These are phyloP conservation scores for Hawksworthiomyces lignivorus DNA, from an alignment of 2,329 filamentous ascomycete species.

Conservation along the genomic window DNA sequence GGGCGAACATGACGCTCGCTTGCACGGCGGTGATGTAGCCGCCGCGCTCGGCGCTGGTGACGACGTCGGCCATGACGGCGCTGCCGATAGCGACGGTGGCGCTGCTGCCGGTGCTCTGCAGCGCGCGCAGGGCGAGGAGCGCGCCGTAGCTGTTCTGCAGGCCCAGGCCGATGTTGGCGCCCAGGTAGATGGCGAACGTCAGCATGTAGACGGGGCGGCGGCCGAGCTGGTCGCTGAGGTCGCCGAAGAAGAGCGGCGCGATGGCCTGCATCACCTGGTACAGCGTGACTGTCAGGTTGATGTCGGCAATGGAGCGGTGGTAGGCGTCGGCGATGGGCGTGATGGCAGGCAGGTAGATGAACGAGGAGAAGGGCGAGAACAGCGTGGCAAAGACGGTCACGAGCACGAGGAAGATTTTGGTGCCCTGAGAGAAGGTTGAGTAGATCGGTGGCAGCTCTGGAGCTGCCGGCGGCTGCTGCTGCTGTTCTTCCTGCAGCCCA, in stretches of 20 bases:
- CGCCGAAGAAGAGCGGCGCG: constrained; percentile 42
- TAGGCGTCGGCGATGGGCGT: constrained; percentile 32
- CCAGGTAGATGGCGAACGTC: constrained; percentile 38
- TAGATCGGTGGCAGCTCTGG: too few species aligned
- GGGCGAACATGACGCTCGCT: constrained; percentile 33
- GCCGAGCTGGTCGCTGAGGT: constrained; percentile 40
- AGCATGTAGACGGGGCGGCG: constrained; percentile 40
- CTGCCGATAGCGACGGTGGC: constrained; percentile 44
- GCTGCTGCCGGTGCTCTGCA: constrained; percentile 45
- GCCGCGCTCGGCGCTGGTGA: constrained; percentile 48
- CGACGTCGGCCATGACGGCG: constrained; percentile 41
- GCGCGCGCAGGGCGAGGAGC: constrained; percentile 38
- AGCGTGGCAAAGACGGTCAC: constrained; percentile 22
- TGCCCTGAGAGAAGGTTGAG: constrained; percentile 19
- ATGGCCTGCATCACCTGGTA: constrained; percentile 46
- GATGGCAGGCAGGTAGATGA: constrained; percentile 39
- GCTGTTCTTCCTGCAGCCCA: too few species aligned
- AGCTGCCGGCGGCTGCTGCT: too few species aligned
- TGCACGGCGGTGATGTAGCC: constrained; percentile 42
- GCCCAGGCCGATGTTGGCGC: constrained; percentile 37
- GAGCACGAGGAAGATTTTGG: constrained; percentile 21
- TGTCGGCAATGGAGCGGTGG: constrained; percentile 23
- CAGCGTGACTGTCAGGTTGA: constrained; percentile 35
- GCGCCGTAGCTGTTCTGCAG: constrained; percentile 34
- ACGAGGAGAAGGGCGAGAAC: constrained; percentile 24